These are phyloP conservation scores for Wickerhamomyces kurtzmanii DNA, from an alignment of 805 yeast species.

Conservation along the genomic window DNA sequence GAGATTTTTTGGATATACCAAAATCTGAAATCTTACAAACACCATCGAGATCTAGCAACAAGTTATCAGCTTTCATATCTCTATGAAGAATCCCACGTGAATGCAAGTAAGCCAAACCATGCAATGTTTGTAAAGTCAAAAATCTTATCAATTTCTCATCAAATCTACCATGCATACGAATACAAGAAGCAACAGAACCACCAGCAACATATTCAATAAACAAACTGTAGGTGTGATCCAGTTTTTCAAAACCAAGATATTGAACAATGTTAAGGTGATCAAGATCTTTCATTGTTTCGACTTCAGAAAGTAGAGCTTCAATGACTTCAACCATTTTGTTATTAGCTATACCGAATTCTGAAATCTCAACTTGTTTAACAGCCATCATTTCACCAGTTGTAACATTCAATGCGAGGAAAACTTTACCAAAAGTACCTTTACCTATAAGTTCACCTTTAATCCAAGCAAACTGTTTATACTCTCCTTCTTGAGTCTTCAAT, in stretches of 20 bases:
- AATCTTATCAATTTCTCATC: slow-evolving; percentile 68
- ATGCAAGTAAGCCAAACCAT: slow-evolving; percentile 84
- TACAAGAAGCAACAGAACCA: slow-evolving; percentile 85
- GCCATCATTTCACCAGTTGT: slow-evolving; percentile 99
- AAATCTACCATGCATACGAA: slow-evolving; percentile 76
- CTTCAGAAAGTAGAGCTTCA: slow-evolving; percentile 82
- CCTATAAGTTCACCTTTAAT: slow-evolving; percentile 96
- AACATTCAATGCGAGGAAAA: slow-evolving; percentile 81
- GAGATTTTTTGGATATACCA: slow-evolving; percentile 84
- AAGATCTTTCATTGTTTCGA: slow-evolving; percentile 85
- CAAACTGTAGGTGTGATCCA: slow-evolving; percentile 64
- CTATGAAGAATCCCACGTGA: slow-evolving; percentile 83
- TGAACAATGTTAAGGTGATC: slow-evolving; percentile 95
- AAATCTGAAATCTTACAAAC: slow-evolving; percentile 93
- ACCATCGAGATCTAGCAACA: slow-evolving; percentile 83
- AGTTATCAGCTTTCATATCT: slow-evolving; percentile 90
- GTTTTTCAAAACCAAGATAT: slow-evolving; percentile 85
- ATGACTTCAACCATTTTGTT: slow-evolving; percentile 49
- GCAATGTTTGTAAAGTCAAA: slow-evolving; percentile 69
- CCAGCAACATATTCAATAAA: slow-evolving; percentile 97
- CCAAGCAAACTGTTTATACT: slow-evolving; percentile 88
- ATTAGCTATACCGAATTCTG: slow-evolving; percentile 25
- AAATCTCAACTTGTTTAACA: slow-evolving; percentile 81
- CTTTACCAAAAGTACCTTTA: slow-evolving; percentile 93
- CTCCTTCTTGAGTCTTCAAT: slow-evolving; percentile 54